These are phyloP conservation scores for Chenopodium quinoa DNA, from an alignment of 148 eudicot species.

Conservation along the genomic window DNA sequence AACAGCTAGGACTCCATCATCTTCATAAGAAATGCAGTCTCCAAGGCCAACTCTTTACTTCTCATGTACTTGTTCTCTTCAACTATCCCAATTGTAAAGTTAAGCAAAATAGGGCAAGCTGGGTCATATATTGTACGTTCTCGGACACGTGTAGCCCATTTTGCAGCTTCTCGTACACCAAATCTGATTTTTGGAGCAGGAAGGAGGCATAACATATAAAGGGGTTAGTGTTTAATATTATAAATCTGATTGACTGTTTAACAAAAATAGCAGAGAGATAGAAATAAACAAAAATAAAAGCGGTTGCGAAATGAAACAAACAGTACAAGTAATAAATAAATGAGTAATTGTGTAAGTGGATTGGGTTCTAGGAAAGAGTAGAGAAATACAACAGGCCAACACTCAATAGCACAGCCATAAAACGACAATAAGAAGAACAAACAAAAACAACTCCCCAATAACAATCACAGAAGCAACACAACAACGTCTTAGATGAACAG, in stretches of 20 bases:
- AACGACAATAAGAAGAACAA: no score
- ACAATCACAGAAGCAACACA: no score
- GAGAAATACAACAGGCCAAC: no score
- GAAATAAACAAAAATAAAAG: background rate
- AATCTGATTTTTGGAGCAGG: conserved; percentile 40
- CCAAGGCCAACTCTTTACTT: conserved; percentile 83
- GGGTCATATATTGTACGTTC: conserved; percentile 68
- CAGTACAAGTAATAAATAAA: no score
- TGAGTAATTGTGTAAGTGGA: no score
- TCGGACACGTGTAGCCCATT: conserved; percentile 84
- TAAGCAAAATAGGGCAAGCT: conserved; percentile 71
- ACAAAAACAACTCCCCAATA: no score
- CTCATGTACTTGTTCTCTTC: conserved; percentile 87
- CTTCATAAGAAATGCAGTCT: conserved; percentile 79
- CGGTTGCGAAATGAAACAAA: no score
- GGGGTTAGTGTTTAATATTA: background rate
- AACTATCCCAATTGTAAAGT: conserved; percentile 64
- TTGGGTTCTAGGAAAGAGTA: no score
- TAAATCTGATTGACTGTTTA: background rate
- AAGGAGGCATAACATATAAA: background rate
- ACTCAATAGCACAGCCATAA: no score
- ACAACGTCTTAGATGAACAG: no score
- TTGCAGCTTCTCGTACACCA: conserved; percentile 98
- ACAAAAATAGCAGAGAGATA: background rate
- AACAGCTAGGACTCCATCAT: conserved; percentile 48